Percentiles rank a stretch among this genome's conserved stretches.
Evolutionary conservation across 345 rosid species (phyloP).

Genomic region (Eucalyptus coolabah): DNA sequence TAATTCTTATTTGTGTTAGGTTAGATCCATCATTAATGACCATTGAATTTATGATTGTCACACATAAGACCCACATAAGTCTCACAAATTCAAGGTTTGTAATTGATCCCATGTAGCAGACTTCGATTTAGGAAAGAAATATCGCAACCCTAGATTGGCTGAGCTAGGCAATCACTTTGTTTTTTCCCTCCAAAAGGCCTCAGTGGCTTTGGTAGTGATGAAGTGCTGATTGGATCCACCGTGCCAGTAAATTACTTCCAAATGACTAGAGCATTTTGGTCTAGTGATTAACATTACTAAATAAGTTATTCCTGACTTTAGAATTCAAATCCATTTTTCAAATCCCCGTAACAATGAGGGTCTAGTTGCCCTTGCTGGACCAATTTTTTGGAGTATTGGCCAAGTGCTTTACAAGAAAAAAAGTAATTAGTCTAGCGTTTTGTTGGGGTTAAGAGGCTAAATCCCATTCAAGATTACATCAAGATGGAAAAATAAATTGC

Average conservation of each 20-base stretch:
- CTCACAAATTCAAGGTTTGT: too few relatives aligned
- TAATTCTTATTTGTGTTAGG: too few relatives aligned
- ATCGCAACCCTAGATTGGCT: not conserved
- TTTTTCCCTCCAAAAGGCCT: not conserved
- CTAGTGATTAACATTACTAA: too few relatives aligned
- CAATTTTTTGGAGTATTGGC: too few relatives aligned
- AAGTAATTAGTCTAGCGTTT: not conserved
- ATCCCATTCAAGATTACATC: not conserved
- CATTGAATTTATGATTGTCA: not conserved
- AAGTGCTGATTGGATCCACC: not conserved
- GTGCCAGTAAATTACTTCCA: too few relatives aligned
- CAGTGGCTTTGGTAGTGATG: not conserved
- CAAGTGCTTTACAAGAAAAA: not conserved
- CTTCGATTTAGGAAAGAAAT: not conserved
- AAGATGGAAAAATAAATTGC: not conserved
- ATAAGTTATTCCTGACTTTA: too few relatives aligned
- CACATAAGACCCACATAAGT: not conserved
- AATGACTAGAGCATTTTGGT: too few relatives aligned
- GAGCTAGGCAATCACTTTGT: not conserved
- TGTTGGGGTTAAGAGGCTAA: not conserved
- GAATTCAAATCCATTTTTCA: too few relatives aligned
- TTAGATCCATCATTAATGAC: not conserved
- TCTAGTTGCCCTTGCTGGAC: too few relatives aligned
- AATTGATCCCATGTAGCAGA: accelerated
- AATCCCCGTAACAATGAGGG: accelerated